These are phyloP conservation scores for Fimicolochytrium jonesii DNA, from an alignment of 192 early-diverging fungal species.

Conservation along the genomic window DNA sequence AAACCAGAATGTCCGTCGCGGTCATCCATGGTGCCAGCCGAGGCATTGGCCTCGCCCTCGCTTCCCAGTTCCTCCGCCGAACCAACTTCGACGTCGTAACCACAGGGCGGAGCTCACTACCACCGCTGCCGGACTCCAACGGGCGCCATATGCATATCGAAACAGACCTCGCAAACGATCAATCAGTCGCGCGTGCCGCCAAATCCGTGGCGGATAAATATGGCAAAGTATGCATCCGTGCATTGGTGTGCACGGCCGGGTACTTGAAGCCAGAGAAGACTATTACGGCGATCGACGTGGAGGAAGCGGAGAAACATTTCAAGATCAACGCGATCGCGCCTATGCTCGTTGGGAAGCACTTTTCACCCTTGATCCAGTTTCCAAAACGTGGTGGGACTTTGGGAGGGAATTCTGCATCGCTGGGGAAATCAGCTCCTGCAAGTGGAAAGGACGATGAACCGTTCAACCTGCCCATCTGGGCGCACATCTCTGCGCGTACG, in stretches of 20 bases:
- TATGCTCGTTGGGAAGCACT: constrained; percentile 27
- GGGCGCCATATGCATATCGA: not conserved
- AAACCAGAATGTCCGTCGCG: constrained; percentile 6
- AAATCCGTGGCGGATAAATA: not conserved
- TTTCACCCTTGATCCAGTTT: constrained; percentile 7
- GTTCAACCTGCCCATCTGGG: not conserved
- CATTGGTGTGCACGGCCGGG: constrained; percentile 13
- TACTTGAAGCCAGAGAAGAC: constrained; percentile 30
- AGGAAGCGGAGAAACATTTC: constrained; percentile 18
- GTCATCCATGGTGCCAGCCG: constrained; percentile 13
- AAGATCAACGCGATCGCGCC: constrained; percentile 20
- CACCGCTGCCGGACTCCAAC: not conserved
- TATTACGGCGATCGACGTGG: constrained; percentile 2
- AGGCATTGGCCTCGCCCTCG: constrained; percentile 30
- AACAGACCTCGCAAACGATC: constrained; percentile 10
- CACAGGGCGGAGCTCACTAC: constrained; percentile 6
- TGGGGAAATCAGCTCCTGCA: too few species aligned
- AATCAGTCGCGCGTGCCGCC: not conserved
- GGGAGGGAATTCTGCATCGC: not conserved
- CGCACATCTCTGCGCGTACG: constrained; percentile 23
- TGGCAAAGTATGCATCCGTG: not conserved
- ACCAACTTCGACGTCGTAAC: constrained; percentile 9
- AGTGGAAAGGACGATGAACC: constrained; percentile 1
- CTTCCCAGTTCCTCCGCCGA: not conserved
- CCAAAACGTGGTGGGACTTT: not conserved